Base-by-base conservation (phyloP, 805 yeast species). In the Clavispora santaluciae region DNA sequence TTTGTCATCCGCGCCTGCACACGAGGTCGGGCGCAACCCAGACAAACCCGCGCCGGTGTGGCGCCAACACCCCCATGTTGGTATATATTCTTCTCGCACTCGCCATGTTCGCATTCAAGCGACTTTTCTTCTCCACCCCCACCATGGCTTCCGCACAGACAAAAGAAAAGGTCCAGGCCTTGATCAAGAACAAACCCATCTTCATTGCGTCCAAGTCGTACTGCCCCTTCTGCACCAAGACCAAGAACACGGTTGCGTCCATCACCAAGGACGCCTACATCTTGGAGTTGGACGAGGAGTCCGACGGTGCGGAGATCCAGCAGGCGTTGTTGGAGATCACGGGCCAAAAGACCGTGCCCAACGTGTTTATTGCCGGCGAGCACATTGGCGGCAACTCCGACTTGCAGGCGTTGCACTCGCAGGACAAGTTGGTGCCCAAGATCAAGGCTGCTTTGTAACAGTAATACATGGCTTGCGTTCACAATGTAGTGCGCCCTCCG, bases 381-480 rank as follows among this genome's bases (percentile, higher is more conserved):
- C 96, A 89, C 72, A 79, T 91, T 57, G 99, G 99, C 45, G 99
- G 99, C 47, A 87, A 89, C 76, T 82, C 90, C 29, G 96, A 87
- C 53, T 70, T 91, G 49, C 95, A 89, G 67, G 72, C 75, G 39
- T 75, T 90, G 61, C 72, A 77, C 51, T 72, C 79, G 18, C 54
- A 63, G 35, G 93, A 84, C 53, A 60, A 80, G 63, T 76, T 87
- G 57, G 77, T 73, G 43, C 38, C 42, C 22, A 51, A 51, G 50
- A 51, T 51, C 48, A 51, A 47, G 48, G 55, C 55, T 42, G 53
- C 46, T 29, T 47, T 51, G 50, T 50, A 40, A 46, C 16, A n/a
- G n/a, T n/a, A n/a, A n/a, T n/a, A n/a, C n/a, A n/a, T n/a, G n/a
- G n/a, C n/a, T n/a, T n/a, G n/a, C n/a, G n/a, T n/a, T n/a, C n/a